Evolutionary conservation across 106 monocot species (phyloP).

Genomic region (Acorus calamus): DNA sequence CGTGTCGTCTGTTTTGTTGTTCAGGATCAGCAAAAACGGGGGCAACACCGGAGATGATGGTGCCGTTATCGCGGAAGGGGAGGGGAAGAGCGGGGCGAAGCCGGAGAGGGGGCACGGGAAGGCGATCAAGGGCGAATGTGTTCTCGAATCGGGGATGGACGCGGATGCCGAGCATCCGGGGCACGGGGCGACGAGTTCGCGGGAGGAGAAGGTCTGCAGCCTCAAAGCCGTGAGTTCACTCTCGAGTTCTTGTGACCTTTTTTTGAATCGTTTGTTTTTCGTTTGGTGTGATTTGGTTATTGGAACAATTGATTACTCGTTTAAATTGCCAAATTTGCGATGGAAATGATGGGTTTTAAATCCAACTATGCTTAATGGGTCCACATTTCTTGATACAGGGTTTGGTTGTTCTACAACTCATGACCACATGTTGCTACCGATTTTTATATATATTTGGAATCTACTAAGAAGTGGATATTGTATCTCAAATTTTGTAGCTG

Average conservation of each 20-base stretch:
- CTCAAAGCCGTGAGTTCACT: constrained; percentile 77
- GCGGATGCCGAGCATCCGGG: constrained; percentile 85
- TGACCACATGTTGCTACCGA: too few species aligned
- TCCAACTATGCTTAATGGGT: too few species aligned
- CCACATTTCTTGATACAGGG: too few species aligned
- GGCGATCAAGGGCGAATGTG: neutral
- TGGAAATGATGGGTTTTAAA: too few species aligned
- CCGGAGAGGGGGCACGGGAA: neutral
- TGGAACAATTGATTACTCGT: neutral
- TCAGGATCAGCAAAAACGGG: constrained; percentile 59
- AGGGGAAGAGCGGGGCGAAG: constrained; percentile 23
- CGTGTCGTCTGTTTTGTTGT: neutral
- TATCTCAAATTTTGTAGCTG: too few species aligned
- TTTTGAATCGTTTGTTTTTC: neutral
- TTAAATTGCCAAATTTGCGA: neutral
- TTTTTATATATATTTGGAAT: too few species aligned
- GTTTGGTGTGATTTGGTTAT: neutral
- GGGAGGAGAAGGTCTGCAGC: constrained; percentile 93
- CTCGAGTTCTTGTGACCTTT: neutral
- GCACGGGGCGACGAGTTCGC: constrained; percentile 52
- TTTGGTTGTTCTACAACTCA: too few species aligned
- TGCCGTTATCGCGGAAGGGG: constrained; percentile 60
- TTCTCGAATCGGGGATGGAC: constrained; percentile 4
- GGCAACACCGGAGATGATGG: constrained; percentile 26
- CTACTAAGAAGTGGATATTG: too few species aligned